Percentiles rank a stretch among this genome's conserved stretches.
Conservation (phyloP, 1,284 basidiomycete genomes). For the Ganoderma leucocontextum region DNA sequence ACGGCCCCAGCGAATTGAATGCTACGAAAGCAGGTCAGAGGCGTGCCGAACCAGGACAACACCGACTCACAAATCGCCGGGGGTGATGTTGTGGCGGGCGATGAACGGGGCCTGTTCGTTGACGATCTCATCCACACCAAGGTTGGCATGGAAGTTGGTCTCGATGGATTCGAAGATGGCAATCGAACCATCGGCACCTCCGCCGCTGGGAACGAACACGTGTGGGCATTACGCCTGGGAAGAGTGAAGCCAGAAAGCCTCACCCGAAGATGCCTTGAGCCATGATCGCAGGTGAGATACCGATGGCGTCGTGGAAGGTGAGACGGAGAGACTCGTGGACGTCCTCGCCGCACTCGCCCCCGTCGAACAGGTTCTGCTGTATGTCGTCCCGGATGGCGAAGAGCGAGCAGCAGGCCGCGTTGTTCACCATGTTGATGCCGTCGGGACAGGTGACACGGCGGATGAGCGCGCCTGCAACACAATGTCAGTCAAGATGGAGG, state of each 20-base stretch:
- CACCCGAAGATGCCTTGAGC: conserved; percentile 4
- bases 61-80: conserved; percentile 39
- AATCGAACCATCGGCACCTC: conserved; percentile 44
- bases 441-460: conserved; percentile 37
- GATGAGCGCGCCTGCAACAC: conserved; percentile 31
- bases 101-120: conserved; percentile 33
- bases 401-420: conserved; percentile 48
- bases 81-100: conserved; percentile 33
- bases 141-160: conserved; percentile 14
- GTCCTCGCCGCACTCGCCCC: conserved; percentile 11
- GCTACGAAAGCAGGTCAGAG: neutral
- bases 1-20: conserved; percentile 54
- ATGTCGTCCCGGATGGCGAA: conserved; percentile 49
- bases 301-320: conserved; percentile 15
- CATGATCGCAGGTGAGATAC: neutral
- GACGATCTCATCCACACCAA: conserved; percentile 37
- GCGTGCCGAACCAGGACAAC: neutral
- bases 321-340: conserved; percentile 16
- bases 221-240: neutral
- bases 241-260: neutral
- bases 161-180: conserved; percentile 29
- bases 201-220: conserved; percentile 28
- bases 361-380: conserved; percentile 42
- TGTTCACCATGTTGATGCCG: conserved; percentile 42
- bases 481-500: neutral